These are phyloP conservation scores for Sporobolomyces pararoseus DNA, from an alignment of 768 basidiomycete species.

Conservation along the genomic window DNA sequence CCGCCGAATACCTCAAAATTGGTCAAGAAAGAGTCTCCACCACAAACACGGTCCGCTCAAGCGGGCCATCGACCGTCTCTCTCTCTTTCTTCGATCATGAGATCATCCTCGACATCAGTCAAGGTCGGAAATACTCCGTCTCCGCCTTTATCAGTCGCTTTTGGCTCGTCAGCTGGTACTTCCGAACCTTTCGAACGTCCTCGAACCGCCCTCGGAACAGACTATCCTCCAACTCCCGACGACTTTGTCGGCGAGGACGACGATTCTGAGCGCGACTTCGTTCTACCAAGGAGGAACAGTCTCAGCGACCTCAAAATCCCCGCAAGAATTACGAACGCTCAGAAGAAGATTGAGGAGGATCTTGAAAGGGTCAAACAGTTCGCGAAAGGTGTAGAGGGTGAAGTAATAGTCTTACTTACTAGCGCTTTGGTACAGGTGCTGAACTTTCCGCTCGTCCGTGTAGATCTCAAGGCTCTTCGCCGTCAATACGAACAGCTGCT, in stretches of 20 bases:
- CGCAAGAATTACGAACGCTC: slow-evolving; percentile 44
- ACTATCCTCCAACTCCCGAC: not conserved
- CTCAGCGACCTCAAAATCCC: slow-evolving; percentile 47
- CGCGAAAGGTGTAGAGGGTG: slow-evolving; percentile 45
- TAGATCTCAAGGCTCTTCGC: slow-evolving; percentile 42
- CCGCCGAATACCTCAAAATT: not conserved
- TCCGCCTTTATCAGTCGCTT: not conserved
- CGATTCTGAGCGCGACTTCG: not conserved
- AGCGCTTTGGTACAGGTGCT: too few species aligned
- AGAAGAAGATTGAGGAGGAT: slow-evolving; percentile 46
- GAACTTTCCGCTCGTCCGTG: too few species aligned
- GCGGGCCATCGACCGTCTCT: slow-evolving; percentile 25
- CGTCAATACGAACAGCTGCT: slow-evolving; percentile 27
- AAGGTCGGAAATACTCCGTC: not conserved
- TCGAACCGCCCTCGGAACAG: not conserved
- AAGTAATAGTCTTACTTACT: not conserved
- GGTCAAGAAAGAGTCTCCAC: not conserved
- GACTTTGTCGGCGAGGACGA: not conserved
- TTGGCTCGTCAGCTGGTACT: not conserved
- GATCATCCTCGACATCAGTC: not conserved
- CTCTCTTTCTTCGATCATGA: slow-evolving; percentile 35
- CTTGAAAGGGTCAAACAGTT: slow-evolving; percentile 46
- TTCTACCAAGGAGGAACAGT: slow-evolving; percentile 42
- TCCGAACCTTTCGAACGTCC: not conserved
- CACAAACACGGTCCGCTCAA: not conserved